Conservation (phyloP, 495 filamentous ascomycete species). For the Alectoria sarmentosa region DNA sequence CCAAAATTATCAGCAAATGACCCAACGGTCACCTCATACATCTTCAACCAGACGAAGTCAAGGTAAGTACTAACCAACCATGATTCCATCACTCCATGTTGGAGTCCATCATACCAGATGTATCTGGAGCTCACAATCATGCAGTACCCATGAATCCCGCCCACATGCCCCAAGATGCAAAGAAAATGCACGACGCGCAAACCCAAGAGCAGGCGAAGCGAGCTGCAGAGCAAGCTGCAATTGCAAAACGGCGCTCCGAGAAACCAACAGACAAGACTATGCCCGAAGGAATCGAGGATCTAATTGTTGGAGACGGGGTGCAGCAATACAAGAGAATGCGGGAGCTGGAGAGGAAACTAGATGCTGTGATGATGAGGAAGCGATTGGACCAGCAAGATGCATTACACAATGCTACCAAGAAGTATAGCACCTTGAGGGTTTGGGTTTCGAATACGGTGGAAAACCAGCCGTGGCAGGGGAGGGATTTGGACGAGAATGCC, state of each 20-base stretch:
- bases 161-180: conserved; percentile 6
- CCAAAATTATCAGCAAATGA: conserved; percentile 21
- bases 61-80: conserved; percentile 8
- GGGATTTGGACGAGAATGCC: conserved; percentile 52
- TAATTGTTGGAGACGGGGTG: conserved; percentile 72
- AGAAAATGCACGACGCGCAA: conserved; percentile 2
- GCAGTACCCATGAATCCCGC: conserved; percentile 3
- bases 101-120: background rate
- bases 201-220: conserved; percentile 33
- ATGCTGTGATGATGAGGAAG: conserved; percentile 94
- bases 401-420: conserved; percentile 66
- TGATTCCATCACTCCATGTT: background rate
- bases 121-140: conserved; percentile 9
- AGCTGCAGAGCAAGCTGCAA: conserved; percentile 31
- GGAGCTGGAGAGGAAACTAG: conserved; percentile 81
- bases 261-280: conserved; percentile 94
- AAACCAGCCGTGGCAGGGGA: conserved; percentile 86
- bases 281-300: conserved; percentile 78
- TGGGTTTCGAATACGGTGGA: conserved; percentile 96
- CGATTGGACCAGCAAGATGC: conserved; percentile 83
- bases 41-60: conserved; percentile 17
- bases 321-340: conserved; percentile 73
- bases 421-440: conserved; percentile 77
- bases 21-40: conserved; percentile 19
- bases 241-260: conserved; percentile 66